Evolutionary conservation across 2,329 filamentous ascomycete species (phyloP).

Genomic region (Microthyrium microscopicum): DNA sequence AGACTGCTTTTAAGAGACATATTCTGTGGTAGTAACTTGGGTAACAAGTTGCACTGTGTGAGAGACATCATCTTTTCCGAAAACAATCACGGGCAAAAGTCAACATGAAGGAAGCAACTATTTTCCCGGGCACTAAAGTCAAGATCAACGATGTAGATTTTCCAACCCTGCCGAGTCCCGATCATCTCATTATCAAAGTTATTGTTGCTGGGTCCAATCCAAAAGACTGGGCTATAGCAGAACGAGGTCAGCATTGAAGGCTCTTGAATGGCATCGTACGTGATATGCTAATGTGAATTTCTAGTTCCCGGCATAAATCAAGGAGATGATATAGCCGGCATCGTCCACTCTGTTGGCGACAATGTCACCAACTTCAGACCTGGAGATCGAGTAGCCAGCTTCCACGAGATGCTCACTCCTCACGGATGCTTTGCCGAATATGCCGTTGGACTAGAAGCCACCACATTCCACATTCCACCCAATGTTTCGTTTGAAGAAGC

Average conservation of each 20-base stretch:
- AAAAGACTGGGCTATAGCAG: constrained; percentile 28
- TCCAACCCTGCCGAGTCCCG: constrained; percentile 14
- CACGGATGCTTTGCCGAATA: constrained; percentile 46
- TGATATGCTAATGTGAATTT: constrained; percentile 10
- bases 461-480: constrained; percentile 38
- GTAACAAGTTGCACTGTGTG: too few relatives aligned
- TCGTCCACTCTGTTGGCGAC: constrained; percentile 36
- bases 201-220: constrained; percentile 25
- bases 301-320: constrained; percentile 21
- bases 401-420: constrained; percentile 35
- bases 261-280: constrained; percentile 1
- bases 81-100: too few relatives aligned
- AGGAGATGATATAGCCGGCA: constrained; percentile 39
- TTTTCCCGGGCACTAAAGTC: constrained; percentile 18
- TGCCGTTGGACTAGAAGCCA: constrained; percentile 36
- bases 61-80: too few relatives aligned
- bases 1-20: too few relatives aligned
- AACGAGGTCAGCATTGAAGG: neutral
- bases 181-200: constrained; percentile 12
- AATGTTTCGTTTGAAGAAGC: constrained; percentile 34
- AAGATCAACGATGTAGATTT: constrained; percentile 21
- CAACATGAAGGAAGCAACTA: constrained; percentile 15
- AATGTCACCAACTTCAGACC: constrained; percentile 40
- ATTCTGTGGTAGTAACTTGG: too few relatives aligned
- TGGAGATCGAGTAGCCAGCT: constrained; percentile 40